Evolutionary conservation across 768 basidiomycete genomes (phyloP), one percentile per base, ranked within the genome.

Genomic region (Amanita brunnescens): DNA sequence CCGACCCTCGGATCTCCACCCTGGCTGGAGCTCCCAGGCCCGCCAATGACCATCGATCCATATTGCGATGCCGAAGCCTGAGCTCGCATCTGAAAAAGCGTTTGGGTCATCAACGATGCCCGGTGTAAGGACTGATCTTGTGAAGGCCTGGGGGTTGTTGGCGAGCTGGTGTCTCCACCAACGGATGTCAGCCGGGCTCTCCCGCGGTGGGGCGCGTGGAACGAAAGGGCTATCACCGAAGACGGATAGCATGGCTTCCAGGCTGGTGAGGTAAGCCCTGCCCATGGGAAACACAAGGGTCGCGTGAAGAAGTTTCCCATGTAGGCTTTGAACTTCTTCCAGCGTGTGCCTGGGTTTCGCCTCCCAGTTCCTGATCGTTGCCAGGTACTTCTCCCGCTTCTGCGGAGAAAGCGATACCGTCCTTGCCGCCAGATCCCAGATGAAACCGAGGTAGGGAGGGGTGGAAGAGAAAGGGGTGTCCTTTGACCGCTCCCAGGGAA

Each of bases 41-140:
- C 62, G 13, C 73, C 69, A 72, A 0, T 26, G 1, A 3, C 49
- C 40, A 0, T 55, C 48, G 8, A 73, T 61, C 21, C 50, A 45
- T 47, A 76, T 68, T 0, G 63, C 62, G 16, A 74, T 67, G 0
- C 72, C 67, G 14, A 33, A 9, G 0, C 54, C 55, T 0, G 65
- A 66, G 59, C 70, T 74, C 0, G 72, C 72, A 56, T 77, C 67
- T 0, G 69, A 77, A 59, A 58, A 42, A 0, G 33, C 29, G 12
- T 50, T 55, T 2, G 29, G 5, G 1, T 14, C 14, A 16, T 14
- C 6, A n/a, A 38, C 2, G 14, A 18, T 13, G 3, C 2, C 2
- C 2, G 37, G 37, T 2, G 13, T n/a, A 2, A n/a, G 37, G 4
- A 38, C 16, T 14, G 37, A 18, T 2, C 37, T 2, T 10, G 4